Evolutionary conservation across 768 basidiomycete species (phyloP).

Genomic region (Tephrocybe sp.): DNA sequence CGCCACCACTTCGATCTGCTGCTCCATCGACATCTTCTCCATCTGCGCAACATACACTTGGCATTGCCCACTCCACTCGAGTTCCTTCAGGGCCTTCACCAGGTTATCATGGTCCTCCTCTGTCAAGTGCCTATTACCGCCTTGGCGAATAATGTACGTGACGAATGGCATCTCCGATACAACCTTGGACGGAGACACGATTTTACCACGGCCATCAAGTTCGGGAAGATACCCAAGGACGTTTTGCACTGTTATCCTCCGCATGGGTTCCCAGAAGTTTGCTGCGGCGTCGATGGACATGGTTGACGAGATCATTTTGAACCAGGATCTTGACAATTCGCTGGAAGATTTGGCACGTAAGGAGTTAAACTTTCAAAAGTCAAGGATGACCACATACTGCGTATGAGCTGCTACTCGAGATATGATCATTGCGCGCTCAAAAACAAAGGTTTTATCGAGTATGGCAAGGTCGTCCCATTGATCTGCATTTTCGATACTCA

Average conservation of each 20-base stretch:
- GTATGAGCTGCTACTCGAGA: constrained; percentile 63
- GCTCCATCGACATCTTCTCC: constrained; percentile 48
- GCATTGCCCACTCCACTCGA: constrained; percentile 51
- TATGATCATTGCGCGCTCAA: constrained; percentile 61
- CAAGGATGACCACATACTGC: constrained; percentile 24
- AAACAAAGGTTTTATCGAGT: constrained; percentile 51
- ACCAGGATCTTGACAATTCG: constrained; percentile 26
- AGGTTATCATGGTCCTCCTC: constrained; percentile 48
- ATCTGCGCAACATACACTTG: constrained; percentile 39
- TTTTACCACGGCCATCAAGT: constrained; percentile 9
- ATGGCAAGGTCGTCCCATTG: constrained; percentile 63
- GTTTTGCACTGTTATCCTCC: constrained; percentile 25
- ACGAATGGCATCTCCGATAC: constrained; percentile 28
- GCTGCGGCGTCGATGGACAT: constrained; percentile 24
- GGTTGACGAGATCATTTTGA: constrained; percentile 34
- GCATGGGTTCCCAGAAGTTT: constrained; percentile 35
- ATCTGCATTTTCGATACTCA: constrained; percentile 52
- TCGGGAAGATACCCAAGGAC: constrained; percentile 31
- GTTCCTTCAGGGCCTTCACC: constrained; percentile 39
- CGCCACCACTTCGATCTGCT: constrained; percentile 62
- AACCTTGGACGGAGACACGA: constrained; percentile 9
- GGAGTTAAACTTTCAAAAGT: not conserved
- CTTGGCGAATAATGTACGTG: constrained; percentile 66
- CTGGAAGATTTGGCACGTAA: constrained; percentile 25
- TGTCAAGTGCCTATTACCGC: constrained; percentile 35